Evolutionary conservation across 2,329 filamentous ascomycete species (phyloP), one percentile per base, ranked within the genome.

Genomic region (Sphaerulina populicola): DNA sequence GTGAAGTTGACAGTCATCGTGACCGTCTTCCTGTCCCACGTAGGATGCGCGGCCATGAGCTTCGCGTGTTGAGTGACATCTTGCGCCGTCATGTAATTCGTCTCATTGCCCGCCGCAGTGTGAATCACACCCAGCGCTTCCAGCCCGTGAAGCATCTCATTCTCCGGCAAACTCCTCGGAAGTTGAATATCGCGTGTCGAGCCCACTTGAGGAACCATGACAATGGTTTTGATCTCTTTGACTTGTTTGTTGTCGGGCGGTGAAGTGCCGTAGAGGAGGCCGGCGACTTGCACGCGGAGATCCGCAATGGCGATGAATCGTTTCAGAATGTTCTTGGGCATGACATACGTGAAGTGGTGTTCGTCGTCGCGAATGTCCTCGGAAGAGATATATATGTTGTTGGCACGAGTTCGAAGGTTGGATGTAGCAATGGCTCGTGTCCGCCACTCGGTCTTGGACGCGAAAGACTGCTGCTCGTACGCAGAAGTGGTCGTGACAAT

Each of bases 291-390:
- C 11, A 97, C 90, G 43, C 94, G 86, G 50, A 98, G 80, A 73
- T 98, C 93, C 42, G 93, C 86, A 65, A 98, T 94, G 21, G 88
- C 93, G 72, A 98, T 97, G 76, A 98, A 98, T 58, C 88, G 87
- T 78, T 95, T 96, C 63, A 98, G 79, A 44, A 98, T 85, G 69
- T 98, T 98, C 80, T 97, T 98, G 0, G 93, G 93, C 88, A 98
- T 96, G 64, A 98, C 87, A 64, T 97, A 98, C 0, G 91, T 98
- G 66, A 87, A 85, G 63, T 83, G 79, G 36, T 90, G 88, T 54
- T 95, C 89, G 54, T 95, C 89, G 57, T 93, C 81, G 48, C 89
- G 86, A 59, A 91, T 86, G 66, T 97, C 93, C 48, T 96, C 89
- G 0, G 90, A 93, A 6, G 93, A 95, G 61, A 98, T 94, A 70